These are phyloP conservation scores for Carex myosuroides DNA, from an alignment of 176 grass and related monocot species.

Conservation along the genomic window DNA sequence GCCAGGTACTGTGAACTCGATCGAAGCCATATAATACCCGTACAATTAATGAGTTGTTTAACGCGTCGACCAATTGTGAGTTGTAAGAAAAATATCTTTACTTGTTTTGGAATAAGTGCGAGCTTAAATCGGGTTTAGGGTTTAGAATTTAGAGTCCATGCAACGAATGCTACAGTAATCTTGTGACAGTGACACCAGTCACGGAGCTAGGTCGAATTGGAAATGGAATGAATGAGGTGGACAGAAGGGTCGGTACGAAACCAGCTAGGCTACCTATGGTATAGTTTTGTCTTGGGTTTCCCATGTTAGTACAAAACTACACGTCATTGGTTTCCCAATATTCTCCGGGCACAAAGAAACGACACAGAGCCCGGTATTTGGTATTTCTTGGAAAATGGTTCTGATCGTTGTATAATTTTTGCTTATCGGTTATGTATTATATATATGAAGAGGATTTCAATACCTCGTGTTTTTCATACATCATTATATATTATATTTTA, in stretches of 20 bases:
- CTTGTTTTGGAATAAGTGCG: neutral
- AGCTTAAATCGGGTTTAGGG: too few species aligned
- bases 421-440: neutral
- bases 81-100: neutral
- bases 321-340: conserved; percentile 4
- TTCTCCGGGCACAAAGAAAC: neutral
- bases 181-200: neutral
- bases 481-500: too few species aligned
- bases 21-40: too few species aligned
- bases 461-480: too few species aligned
- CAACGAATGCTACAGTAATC: conserved; percentile 4
- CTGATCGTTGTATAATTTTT: neutral
- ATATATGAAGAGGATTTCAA: too few species aligned
- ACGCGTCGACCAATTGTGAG: too few species aligned
- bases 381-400: neutral
- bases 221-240: neutral
- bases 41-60: too few species aligned
- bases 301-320: neutral
- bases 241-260: neutral
- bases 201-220: neutral
- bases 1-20: too few species aligned
- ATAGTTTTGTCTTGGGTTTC: neutral
- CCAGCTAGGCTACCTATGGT: neutral
- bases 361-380: neutral
- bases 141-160: too few species aligned